Conservation (phyloP, 441 rosid species). For the Breynia disticha region DNA sequence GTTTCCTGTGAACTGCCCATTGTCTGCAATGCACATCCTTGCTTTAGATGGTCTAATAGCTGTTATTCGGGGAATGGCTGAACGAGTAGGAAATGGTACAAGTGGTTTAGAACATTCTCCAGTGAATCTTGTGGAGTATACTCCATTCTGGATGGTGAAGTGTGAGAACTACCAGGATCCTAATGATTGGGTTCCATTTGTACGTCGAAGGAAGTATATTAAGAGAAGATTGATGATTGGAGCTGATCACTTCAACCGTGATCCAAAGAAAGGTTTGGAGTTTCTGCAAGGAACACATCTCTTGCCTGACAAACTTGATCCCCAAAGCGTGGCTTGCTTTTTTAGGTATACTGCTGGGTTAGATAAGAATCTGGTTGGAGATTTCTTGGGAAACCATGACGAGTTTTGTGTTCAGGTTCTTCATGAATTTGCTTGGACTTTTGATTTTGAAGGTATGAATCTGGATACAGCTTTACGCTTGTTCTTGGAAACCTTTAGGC, state of each 20-base stretch:
- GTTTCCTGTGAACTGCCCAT: slow-evolving; percentile 76
- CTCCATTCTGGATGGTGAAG: slow-evolving; percentile 60
- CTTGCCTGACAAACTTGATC: slow-evolving; percentile 77
- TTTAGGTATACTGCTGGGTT: slow-evolving; percentile 85
- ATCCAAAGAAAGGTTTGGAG: slow-evolving; percentile 75
- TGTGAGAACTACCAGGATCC: slow-evolving; percentile 64
- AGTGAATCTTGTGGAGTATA: slow-evolving; percentile 43
- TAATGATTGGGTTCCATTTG: slow-evolving; percentile 66
- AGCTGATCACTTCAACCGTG: slow-evolving; percentile 82
- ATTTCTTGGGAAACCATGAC: slow-evolving; percentile 85
- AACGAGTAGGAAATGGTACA: slow-evolving; percentile 51
- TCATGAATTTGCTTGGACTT: slow-evolving; percentile 85
- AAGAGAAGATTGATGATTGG: slow-evolving; percentile 73
- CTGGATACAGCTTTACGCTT: slow-evolving; percentile 83
- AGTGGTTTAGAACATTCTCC: slow-evolving; percentile 30
- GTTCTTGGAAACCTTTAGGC: slow-evolving; percentile 79
- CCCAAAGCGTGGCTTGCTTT: slow-evolving; percentile 83
- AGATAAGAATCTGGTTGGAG: slow-evolving; percentile 87
- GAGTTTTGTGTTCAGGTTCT: slow-evolving; percentile 92
- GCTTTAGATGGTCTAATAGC: slow-evolving; percentile 75
- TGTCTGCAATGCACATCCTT: slow-evolving; percentile 78
- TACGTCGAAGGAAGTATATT: slow-evolving; percentile 51
- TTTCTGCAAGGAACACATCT: slow-evolving; percentile 78
- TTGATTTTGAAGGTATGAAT: slow-evolving; percentile 81
- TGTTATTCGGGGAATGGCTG: slow-evolving; percentile 66